A percentile compares a stretch with the other conserved stretches of the same genome.
These are phyloP conservation scores for Boletus coccyginus DNA, from an alignment of 768 basidiomycete genomes.

Conservation along the genomic window DNA sequence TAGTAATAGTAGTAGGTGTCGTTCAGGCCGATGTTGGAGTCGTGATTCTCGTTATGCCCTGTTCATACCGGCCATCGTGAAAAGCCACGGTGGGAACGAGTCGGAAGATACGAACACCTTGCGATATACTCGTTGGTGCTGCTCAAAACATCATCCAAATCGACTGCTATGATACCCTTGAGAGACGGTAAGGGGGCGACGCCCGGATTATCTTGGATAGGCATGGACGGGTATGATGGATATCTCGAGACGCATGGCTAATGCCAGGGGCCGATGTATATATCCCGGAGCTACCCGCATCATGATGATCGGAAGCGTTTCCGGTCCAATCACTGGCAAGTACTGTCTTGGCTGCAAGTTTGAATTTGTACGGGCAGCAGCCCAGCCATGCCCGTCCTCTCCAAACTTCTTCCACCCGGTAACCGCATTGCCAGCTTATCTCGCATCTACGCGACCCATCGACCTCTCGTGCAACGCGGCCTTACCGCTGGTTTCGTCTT, in stretches of 20 bases:
- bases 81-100: background rate
- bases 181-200: constrained; percentile 7
- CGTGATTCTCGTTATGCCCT: constrained; percentile 69
- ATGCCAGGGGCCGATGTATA: background rate
- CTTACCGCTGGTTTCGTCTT: constrained; percentile 68
- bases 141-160: constrained; percentile 67
- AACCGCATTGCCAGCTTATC: constrained; percentile 43
- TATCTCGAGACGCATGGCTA: background rate
- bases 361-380: background rate
- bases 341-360: background rate
- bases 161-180: constrained; percentile 54
- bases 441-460: constrained; percentile 56
- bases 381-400: constrained; percentile 28
- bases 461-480: constrained; percentile 69
- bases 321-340: constrained; percentile 5
- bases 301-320: background rate
- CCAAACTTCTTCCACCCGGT: constrained; percentile 29
- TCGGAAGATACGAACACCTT: constrained; percentile 40
- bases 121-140: constrained; percentile 58
- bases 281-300: background rate
- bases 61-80: background rate
- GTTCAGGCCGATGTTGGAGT: constrained; percentile 50
- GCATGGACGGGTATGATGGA: constrained; percentile 9
- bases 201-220: background rate
- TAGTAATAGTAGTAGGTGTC: constrained; percentile 73